Evolutionary conservation across 164 flowering plant species (phyloP), one percentile per base, ranked within the genome.

Genomic region (Santalum album): DNA sequence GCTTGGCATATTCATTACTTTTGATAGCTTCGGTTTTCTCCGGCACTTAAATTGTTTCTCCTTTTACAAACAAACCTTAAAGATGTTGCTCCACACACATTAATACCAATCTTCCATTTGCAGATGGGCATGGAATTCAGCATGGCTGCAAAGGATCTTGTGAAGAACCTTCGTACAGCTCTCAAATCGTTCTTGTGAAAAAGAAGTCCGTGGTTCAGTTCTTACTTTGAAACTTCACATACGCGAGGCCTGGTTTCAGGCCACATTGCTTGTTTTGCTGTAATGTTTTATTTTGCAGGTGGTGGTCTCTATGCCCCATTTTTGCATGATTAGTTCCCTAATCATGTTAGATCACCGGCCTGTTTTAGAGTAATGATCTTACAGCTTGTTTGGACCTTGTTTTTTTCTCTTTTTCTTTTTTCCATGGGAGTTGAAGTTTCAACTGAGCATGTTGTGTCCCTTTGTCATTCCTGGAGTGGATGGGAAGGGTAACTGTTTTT

Each of bases 101-200:
- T 49, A 43, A 38, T 19, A 35, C 20, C 58, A 25, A 36, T 40
- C 16, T 34, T 22, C 12, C 38, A 66, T 40, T 34, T 72, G 75
- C 87, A 89, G 91, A 80, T 79, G 82, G 75, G 71, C 21, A 45
- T 7, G 11, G 73, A 64, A 55, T 77, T 77, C 58, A 39, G 58
- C 61, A 59, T 70, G 72, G 57, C 67, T 60, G 52, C 49, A 38
- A 71, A 71, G 57, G 85, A 77, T 64, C 69, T 80, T 14, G 78
- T 68, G 44, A 73, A 61, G 70, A 66, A 55, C 54, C 60, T 80
- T 2, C 72, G 55, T 0, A 54, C 74, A 20, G 71, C 75, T 35
- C 69, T 84, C 42, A 42, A 61, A 26, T 27, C 20, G 51, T 61
- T 78, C 55, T 56, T 61, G 46, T 78, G 69, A 76, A 2, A 50